Base-by-base conservation (phyloP, 1,284 basidiomycete species). In the Pterulicium gracile region DNA sequence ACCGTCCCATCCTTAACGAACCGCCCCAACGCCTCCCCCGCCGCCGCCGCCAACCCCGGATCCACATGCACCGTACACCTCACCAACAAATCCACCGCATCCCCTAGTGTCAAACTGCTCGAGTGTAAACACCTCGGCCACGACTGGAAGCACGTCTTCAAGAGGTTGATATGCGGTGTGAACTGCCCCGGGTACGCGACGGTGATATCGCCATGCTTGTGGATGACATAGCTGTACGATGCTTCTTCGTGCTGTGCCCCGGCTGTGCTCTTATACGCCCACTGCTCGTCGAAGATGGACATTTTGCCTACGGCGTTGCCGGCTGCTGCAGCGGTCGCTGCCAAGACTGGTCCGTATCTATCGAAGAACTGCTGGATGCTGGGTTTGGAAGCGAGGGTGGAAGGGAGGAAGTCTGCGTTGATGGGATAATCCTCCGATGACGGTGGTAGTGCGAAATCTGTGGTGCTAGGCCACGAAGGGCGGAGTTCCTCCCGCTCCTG, bases 31-130 rank as follows among this genome's bases (percentile, higher is more conserved):
- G 90, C 83, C 1, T 70, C 67, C 5, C 73, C 72, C 0, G 92
- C 86, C 3, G 78, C 77, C 20, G 84, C 79, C 41, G 76, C 79
- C 2, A 96, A 68, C 1, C 64, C 58, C 1, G 87, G 84, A 52
- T 97, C 91, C 19, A 93, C 80, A 54, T 94, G 92, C 32, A 91
- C 75, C 18, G 90, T 75, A 0, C 87, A 87, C 17, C 81, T 77
- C 42, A 94, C 73, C 18, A 96, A 74, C 66, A 92, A 81, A 52
- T 90, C 83, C 44, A 93, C 72, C 0, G 82, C 77, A 43, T 84
- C 82, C 3, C 71, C 63, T 46, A 85, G 62, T 46, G 71, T 62
- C 45, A 77, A 10, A 34, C 10, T 65, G 45, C 72, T 69, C 0
- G 61, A 59, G 52, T 82, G 77, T 22, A 94, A 68, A 52, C 81